phyloP scores from a whole-genome alignment of 2,329 filamentous ascomycete species.

The Rugonectria rugulosa region DNA sequence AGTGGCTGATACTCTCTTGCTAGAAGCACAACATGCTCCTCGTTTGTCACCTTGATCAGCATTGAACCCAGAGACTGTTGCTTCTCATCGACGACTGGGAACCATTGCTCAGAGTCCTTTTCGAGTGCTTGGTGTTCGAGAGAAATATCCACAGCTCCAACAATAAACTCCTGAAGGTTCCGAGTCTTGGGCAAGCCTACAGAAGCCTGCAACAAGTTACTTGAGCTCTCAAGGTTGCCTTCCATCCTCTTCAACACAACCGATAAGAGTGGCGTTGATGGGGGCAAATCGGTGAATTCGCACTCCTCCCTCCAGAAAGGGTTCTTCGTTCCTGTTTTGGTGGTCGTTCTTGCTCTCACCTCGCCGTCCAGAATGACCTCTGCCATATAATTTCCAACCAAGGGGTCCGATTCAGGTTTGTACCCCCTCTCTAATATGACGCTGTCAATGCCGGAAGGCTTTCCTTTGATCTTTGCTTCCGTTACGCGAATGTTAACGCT shows the following conservation, averaged over 20 bases:
- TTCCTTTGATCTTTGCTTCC: conserved; percentile 66
- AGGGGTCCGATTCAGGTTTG: conserved; percentile 49
- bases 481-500: conserved; percentile 65
- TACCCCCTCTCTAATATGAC: conserved; percentile 30
- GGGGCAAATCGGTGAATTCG: conserved; percentile 77
- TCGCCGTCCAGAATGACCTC: conserved; percentile 84
- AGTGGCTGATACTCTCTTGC: conserved; percentile 84
- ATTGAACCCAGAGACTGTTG: conserved; percentile 83
- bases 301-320: conserved; percentile 87
- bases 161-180: conserved; percentile 59
- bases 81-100: conserved; percentile 78
- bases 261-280: conserved; percentile 72
- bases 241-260: conserved; percentile 75
- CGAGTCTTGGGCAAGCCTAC: conserved; percentile 46
- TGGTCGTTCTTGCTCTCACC: conserved; percentile 76
- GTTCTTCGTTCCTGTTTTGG: conserved; percentile 73
- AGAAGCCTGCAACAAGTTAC: conserved; percentile 38
- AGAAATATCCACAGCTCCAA: conserved; percentile 81
- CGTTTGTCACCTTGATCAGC: conserved; percentile 81
- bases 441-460: conserved; percentile 32
- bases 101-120: conserved; percentile 87
- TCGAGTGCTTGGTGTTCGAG: conserved; percentile 80
- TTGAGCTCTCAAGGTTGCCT: conserved; percentile 55
- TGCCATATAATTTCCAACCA: conserved; percentile 75
- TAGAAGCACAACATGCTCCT: conserved; percentile 90